Evolutionary conservation across 306 rosid species (phyloP), one percentile per base, ranked within the genome.

Genomic region (Ceratonia siliqua): DNA sequence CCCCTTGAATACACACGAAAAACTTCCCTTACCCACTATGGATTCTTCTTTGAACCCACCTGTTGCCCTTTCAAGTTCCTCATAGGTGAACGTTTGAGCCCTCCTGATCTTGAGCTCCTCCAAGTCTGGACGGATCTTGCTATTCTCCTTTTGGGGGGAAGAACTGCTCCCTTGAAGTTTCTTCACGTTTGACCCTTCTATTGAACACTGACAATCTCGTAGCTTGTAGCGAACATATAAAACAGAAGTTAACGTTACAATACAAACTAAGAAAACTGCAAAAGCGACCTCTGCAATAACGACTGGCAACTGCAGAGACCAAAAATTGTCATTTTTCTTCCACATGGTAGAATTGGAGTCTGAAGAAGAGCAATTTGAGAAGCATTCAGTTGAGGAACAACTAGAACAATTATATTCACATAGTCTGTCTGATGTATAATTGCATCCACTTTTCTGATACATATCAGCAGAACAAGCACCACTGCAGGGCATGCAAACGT

Each of bases 1-100:
- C 22, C 94, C 94, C 56, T 87, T 65, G 25, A 89, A 89, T 64
- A 89, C 94, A 56, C 84, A 82, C 1, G 94, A 89, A 78, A 89
- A 94, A 62, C 98, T 94, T 78, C 98, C 98, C 78, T 89, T 91
- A 4, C 98, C 98, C 10, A 91, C 91, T 11, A 89, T 45, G 27
- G 88, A 80, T 42, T 86, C 91, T 43, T 89, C 91, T 76, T 81
- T 80, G 73, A 89, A 89, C 45, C 94, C 89, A 3, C 68, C 65
- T 0, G 94, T 89, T 18, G 94, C 94, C 66, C 82, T 77, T 68
- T 87, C 88, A n/a, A 89, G 89, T 38, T 89, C 94, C 67, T 87
- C 85, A 15, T 89, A 89, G 28, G 82, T 76, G 76, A 87, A 89
- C 89, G 81, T 85, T 78, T 77, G 88, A 64, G 94, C 94, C 62